Evolutionary conservation across 768 basidiomycete genomes (phyloP).

Genomic region (Suillus clintonianus): DNA sequence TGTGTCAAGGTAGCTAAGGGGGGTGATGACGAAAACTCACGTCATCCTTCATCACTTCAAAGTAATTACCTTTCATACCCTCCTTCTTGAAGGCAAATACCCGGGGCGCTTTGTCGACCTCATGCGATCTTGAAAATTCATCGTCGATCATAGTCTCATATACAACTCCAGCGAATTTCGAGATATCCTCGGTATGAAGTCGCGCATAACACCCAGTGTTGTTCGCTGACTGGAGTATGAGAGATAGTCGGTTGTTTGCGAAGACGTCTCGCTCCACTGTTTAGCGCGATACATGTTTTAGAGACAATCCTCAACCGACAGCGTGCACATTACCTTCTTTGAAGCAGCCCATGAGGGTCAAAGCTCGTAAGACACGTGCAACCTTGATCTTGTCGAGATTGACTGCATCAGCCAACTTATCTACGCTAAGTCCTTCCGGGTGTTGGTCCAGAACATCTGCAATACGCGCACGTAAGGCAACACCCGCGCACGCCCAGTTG

Average conservation of each 20-base stretch:
- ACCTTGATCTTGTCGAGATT: constrained; percentile 30
- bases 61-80: constrained; percentile 18
- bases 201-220: constrained; percentile 11
- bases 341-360: constrained; percentile 33
- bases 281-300: neutral
- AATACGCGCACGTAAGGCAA: constrained; percentile 26
- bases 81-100: constrained; percentile 18
- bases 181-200: constrained; percentile 11
- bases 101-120: constrained; percentile 22
- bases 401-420: constrained; percentile 25
- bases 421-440: constrained; percentile 30
- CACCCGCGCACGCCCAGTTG: constrained; percentile 27
- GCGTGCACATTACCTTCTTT: constrained; percentile 22
- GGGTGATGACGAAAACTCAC: constrained; percentile 12
- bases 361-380: constrained; percentile 29
- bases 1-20: neutral
- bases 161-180: constrained; percentile 16
- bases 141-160: constrained; percentile 27
- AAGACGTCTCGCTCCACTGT: constrained; percentile 29
- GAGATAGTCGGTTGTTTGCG: constrained; percentile 37
- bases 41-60: constrained; percentile 24
- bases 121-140: constrained; percentile 23
- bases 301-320: neutral
- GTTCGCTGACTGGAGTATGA: constrained; percentile 20
- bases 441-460: constrained; percentile 25